These are phyloP conservation scores for Coemansia sp. DNA, from an alignment of 192 early-diverging fungal genomes.

Conservation along the genomic window DNA sequence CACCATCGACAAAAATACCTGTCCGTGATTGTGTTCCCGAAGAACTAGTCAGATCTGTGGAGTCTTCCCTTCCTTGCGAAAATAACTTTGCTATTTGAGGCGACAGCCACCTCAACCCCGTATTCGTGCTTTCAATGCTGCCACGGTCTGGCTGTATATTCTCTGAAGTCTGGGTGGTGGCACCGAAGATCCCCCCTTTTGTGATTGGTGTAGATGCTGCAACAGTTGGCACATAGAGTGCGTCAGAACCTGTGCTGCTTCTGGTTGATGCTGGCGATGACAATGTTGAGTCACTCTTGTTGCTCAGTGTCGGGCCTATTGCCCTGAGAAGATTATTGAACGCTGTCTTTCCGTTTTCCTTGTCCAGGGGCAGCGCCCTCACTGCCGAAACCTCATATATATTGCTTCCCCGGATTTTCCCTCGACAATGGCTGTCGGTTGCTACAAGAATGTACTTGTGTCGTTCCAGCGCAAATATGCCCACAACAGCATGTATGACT, in stretches of 20 bases:
- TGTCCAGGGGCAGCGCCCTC: constrained; percentile 33
- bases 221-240: no score
- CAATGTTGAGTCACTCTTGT: no score
- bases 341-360: constrained; percentile 12
- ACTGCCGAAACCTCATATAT: constrained; percentile 30
- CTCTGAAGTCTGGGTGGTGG: not conserved
- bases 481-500: constrained; percentile 27
- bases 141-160: not conserved
- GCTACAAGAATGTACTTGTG: constrained; percentile 36
- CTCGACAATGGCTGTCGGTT: constrained; percentile 29
- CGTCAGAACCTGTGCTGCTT: not conserved
- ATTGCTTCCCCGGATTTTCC: constrained; percentile 21
- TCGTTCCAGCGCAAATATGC: constrained; percentile 34
- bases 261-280: not conserved
- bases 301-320: no score
- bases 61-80: constrained; percentile 9
- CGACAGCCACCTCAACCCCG: constrained; percentile 29
- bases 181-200: constrained; percentile 1
- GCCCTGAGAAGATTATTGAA: not conserved
- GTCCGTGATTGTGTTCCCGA: no score
- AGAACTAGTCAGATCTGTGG: not conserved
- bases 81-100: constrained; percentile 45
- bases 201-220: not conserved
- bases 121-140: not conserved
- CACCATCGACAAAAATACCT: no score